A percentile compares a stretch with the other conserved stretches of the same genome.
Evolutionary conservation across 2,329 filamentous ascomycete species (phyloP).

Genomic region (Zymoseptoria ardabiliae): DNA sequence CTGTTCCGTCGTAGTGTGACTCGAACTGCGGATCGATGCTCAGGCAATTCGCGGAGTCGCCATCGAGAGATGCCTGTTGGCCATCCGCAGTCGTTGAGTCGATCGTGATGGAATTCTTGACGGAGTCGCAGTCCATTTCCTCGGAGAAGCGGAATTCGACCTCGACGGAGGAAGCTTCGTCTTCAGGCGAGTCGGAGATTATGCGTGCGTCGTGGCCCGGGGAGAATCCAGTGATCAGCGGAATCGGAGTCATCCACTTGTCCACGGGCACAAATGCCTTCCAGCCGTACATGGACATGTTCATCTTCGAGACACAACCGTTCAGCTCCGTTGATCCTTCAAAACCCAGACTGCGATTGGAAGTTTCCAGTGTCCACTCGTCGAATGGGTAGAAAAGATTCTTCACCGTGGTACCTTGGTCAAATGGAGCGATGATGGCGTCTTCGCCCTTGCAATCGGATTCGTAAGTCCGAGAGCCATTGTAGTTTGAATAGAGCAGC

Average conservation of each 20-base stretch:
- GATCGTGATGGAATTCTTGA: conserved; percentile 45
- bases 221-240: conserved; percentile 52
- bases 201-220: conserved; percentile 56
- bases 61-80: conserved; percentile 38
- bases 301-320: conserved; percentile 50
- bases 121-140: conserved; percentile 53
- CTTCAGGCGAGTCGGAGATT: conserved; percentile 39
- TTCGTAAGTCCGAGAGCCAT: conserved; percentile 44
- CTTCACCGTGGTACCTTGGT: conserved; percentile 48
- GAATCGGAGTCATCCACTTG: conserved; percentile 44
- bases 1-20: conserved; percentile 42
- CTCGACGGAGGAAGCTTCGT: conserved; percentile 32
- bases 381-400: conserved; percentile 59
- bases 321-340: conserved; percentile 42
- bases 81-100: conserved; percentile 47
- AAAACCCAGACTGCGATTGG: conserved; percentile 41
- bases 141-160: conserved; percentile 53
- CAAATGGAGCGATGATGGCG: conserved; percentile 52
- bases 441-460: conserved; percentile 50
- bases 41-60: conserved; percentile 40
- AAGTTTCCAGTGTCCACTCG: conserved; percentile 44
- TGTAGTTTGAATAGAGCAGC: conserved; percentile 47
- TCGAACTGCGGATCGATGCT: conserved; percentile 31
- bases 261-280: conserved; percentile 52
- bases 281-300: conserved; percentile 51